Percentiles rank a stretch among this genome's conserved stretches.
Evolutionary conservation across 2,329 filamentous ascomycete genomes (phyloP).

Genomic region (Colletotrichum navitas): DNA sequence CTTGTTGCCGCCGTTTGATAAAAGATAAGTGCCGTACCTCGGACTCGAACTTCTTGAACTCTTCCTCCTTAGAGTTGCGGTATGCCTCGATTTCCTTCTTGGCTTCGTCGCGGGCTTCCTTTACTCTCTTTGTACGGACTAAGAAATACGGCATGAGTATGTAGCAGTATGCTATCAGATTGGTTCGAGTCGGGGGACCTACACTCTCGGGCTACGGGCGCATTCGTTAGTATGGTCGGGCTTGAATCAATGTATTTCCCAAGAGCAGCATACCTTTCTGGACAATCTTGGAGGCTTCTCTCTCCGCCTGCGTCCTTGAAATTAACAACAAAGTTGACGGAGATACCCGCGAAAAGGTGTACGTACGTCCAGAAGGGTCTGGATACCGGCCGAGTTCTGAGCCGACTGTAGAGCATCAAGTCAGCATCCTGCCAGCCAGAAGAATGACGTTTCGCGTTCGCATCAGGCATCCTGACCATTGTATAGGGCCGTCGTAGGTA

Average conservation of each 20-base stretch:
- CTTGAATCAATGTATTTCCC: background rate
- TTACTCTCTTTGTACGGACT: conserved; percentile 92
- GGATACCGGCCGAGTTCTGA: conserved; percentile 98
- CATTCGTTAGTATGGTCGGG: conserved; percentile 2
- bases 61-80: conserved; percentile 87
- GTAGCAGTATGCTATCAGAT: conserved; percentile 1
- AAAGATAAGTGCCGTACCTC: conserved; percentile 57
- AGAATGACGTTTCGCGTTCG: conserved; percentile 11
- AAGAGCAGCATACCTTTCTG: conserved; percentile 81
- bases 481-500: conserved; percentile 3
- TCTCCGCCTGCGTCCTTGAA: conserved; percentile 78
- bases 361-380: conserved; percentile 97
- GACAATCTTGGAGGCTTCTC: conserved; percentile 98
- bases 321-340: conserved; percentile 6
- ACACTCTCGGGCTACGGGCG: conserved; percentile 86
- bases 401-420: conserved; percentile 75
- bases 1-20: background rate
- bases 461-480: conserved; percentile 32
- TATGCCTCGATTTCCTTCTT: conserved; percentile 99
- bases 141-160: conserved; percentile 27
- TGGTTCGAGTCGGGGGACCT: conserved; percentile 53
- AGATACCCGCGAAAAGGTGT: conserved; percentile 22
- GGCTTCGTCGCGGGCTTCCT: conserved; percentile 94
- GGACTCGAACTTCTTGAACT: conserved; percentile 95
- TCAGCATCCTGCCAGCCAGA: conserved; percentile 22